Evolutionary conservation across 208 protist genomes (phyloP), one percentile per base, ranked within the genome.

Genomic region (Acanthamoeba castellanii): DNA sequence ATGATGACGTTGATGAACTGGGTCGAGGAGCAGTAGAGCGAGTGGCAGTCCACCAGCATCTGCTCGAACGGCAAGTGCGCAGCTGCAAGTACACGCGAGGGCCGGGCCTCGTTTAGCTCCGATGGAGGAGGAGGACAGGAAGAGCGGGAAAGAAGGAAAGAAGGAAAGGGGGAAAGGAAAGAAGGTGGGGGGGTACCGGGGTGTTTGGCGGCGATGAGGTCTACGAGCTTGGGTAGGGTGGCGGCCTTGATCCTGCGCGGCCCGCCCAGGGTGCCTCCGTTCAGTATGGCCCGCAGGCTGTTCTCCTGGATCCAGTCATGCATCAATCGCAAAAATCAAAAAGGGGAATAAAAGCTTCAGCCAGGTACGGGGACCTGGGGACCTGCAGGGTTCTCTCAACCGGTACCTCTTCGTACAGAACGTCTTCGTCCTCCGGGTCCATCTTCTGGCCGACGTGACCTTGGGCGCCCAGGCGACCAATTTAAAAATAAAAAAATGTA

Each of bases 261-360:
- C 11, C 32, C 66, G 3, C 66, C 66, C 66, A 74, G 18, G 14
- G 66, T 74, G 30, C 66, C 66, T 11, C 66, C 66, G 30, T 37
- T 74, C 18, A 74, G 66, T n/a, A 74, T 74, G 66, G 66, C 66
- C 30, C 66, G 66, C 9, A 74, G 66, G 66, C 66, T 74, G 32
- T 74, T 74, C 66, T 74, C 66, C 66, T 74, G 66, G 37, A 42
- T n/a, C n/a, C n/a, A n/a, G n/a, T n/a, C 37, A 42, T 42, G 37
- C 57, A n/a, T 6, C 14, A 64, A 64, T 25, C 50, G 7, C 50
- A 45, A 45, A 45, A 45, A 45, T 45, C 42, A 37, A 37, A 37
- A 37, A 37, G 3, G 37, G 37, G 37, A 11, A 57, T 20, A 57
- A 18, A 0, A 11, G 1, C 52, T 57, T 3, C 16, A 18, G 8